Base-by-base conservation (phyloP, 1,139 yeast species). In the Zygosaccharomyces pseudobailii region DNA sequence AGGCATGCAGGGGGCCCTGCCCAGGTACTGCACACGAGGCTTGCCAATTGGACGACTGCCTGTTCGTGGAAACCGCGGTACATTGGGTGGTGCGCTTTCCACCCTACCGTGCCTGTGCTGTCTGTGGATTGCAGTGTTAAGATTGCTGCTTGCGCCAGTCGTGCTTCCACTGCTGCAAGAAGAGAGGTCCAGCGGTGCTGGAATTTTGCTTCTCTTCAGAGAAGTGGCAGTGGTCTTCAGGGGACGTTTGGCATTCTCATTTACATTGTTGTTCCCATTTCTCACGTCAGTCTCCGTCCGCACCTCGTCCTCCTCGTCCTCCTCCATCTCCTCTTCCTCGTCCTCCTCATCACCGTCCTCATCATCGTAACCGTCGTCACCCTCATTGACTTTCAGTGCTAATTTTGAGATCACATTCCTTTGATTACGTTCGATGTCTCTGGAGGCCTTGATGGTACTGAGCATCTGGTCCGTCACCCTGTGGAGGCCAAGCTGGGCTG, bases 401-500 rank as follows among this genome's bases (percentile, higher is more conserved):
- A 45, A 61, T 52, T 49, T 57, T 55, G 48, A 41, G 36, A 51
- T 49, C 28, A 45, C 48, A n/a, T 39, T 40, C 36, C 70, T 62
- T 56, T 71, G 74, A 47, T 63, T 61, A 43, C 62, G 60, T 45
- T 68, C 71, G 20, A 70, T 67, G 42, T 61, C 57, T 48, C 59
- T 59, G 32, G 71, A 64, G 42, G 56, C 49, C 43, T 65, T 52
- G 33, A 69, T 57, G 3, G 69, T 69, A 37, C 59, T 67, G 42
- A 64, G 52, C 61, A 63, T 62, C 52, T 62, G 63, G 33, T 59
- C 57, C 42, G 63, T 63, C 55, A 68, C 55, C 30, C 59, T 57
- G 9, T 71, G 67, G 32, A 71, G 55, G 7, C 71, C 72, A 6
- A 73, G 72, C 17, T 73, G 69, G 10, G 41, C 41, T n/a, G 22